Evolutionary conservation across 2,329 filamentous ascomycete species (phyloP).

Genomic region (Neofusicoccum ribis): DNA sequence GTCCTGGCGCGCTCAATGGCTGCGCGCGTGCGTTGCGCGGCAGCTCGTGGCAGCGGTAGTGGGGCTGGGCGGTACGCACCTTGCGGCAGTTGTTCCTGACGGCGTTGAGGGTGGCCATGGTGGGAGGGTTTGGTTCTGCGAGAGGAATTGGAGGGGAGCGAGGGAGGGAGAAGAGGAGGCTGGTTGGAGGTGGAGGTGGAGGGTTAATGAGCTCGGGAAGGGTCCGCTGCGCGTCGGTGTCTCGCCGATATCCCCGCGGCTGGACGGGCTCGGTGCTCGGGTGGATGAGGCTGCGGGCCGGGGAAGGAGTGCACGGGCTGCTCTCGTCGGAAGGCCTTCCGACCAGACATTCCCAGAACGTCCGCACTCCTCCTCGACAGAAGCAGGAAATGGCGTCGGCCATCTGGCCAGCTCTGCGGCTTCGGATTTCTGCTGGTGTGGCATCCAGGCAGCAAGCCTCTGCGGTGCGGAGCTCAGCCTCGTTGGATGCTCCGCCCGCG

Average conservation of each 20-base stretch:
- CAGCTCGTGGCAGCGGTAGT: not conserved
- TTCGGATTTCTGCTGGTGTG: too few relatives aligned
- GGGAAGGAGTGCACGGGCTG: not conserved
- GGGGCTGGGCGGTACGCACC: constrained; percentile 33
- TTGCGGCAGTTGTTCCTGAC: constrained; percentile 50
- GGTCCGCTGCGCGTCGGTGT: not conserved
- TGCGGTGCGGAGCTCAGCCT: too few relatives aligned
- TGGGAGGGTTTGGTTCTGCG: not conserved
- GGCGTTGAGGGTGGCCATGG: constrained; percentile 36
- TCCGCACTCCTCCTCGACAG: too few relatives aligned
- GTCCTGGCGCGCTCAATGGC: not conserved
- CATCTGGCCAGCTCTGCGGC: too few relatives aligned
- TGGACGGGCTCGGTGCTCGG: constrained; percentile 3
- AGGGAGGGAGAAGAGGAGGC: not conserved
- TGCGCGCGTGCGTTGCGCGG: not conserved
- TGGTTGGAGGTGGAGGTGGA: not conserved
- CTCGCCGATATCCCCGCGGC: not conserved
- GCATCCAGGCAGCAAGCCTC: too few relatives aligned
- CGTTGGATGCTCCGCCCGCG: too few relatives aligned
- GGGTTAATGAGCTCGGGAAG: not conserved
- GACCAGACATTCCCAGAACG: not conserved
- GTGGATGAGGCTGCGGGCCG: not conserved
- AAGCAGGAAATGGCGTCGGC: too few relatives aligned
- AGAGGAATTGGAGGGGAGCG: not conserved
- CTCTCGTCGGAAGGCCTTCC: not conserved